These are phyloP conservation scores for Penicillium oxalicum DNA, from an alignment of 2,329 filamentous ascomycete species.

Conservation along the genomic window DNA sequence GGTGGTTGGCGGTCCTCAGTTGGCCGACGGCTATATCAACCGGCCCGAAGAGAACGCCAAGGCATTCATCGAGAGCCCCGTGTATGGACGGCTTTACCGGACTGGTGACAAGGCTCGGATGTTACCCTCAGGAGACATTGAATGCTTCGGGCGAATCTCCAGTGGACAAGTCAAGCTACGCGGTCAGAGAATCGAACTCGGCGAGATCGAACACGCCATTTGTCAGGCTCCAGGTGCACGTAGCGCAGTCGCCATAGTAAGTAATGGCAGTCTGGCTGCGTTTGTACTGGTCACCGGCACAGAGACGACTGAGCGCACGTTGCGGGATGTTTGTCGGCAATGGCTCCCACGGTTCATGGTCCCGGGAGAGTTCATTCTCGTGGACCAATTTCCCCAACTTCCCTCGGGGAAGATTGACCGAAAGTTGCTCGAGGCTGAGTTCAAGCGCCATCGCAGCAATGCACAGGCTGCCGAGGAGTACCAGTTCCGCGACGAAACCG, in stretches of 20 bases:
- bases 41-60: slow-evolving; percentile 65
- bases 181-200: slow-evolving; percentile 75
- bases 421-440: slow-evolving; percentile 55
- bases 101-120: slow-evolving; percentile 79
- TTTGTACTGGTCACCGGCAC: slow-evolving; percentile 59
- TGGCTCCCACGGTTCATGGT: slow-evolving; percentile 85
- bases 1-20: slow-evolving; percentile 70
- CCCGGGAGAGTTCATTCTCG: slow-evolving; percentile 63
- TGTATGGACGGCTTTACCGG: slow-evolving; percentile 67
- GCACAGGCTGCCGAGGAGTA: slow-evolving; percentile 6
- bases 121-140: slow-evolving; percentile 61
- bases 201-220: slow-evolving; percentile 68
- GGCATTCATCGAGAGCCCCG: slow-evolving; percentile 61
- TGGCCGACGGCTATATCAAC: slow-evolving; percentile 78
- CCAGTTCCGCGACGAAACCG: slow-evolving; percentile 20
- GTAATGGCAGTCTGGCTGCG: slow-evolving; percentile 63
- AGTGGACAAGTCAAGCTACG: slow-evolving; percentile 80
- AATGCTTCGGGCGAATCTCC: slow-evolving; percentile 74
- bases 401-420: slow-evolving; percentile 80
- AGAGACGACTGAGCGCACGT: slow-evolving; percentile 34
- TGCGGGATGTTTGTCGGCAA: slow-evolving; percentile 57
- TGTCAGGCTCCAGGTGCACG: slow-evolving; percentile 58
- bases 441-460: slow-evolving; percentile 31
- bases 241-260: slow-evolving; percentile 60
- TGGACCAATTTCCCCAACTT: slow-evolving; percentile 63